Conservation (phyloP, 345 rosid species). For the Hibiscus trionum region DNA sequence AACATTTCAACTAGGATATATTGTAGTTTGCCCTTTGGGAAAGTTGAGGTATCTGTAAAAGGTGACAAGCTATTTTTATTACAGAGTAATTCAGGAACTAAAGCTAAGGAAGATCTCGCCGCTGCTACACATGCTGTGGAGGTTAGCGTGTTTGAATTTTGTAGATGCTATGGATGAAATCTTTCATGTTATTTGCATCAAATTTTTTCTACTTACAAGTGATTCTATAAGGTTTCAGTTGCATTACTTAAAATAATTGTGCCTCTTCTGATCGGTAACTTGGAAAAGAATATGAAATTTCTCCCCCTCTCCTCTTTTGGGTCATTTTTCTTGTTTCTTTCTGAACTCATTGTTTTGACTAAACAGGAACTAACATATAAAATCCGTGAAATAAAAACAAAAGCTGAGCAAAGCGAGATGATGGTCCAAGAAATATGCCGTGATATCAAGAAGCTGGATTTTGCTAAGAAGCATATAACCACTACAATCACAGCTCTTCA, state of each 20-base stretch:
- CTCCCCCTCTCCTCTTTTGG: background rate
- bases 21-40: background rate
- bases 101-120: slow-evolving; percentile 99
- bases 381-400: slow-evolving; percentile 92
- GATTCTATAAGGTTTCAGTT: slow-evolving; percentile 1
- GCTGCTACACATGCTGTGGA: slow-evolving; percentile 96
- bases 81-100: slow-evolving; percentile 95
- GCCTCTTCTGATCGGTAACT: background rate
- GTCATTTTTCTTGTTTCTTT: slow-evolving; percentile 7
- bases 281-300: background rate
- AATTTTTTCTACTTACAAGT: background rate
- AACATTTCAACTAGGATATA: background rate
- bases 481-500: slow-evolving; percentile 98
- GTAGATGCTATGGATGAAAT: background rate
- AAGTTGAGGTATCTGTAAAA: slow-evolving; percentile 6
- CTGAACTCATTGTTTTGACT: slow-evolving; percentile 11
- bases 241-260: slow-evolving; percentile 3
- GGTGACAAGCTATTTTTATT: slow-evolving; percentile 16
- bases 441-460: slow-evolving; percentile 96
- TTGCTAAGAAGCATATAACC: slow-evolving; percentile 98
- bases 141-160: slow-evolving; percentile 38
- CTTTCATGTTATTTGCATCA: background rate
- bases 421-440: slow-evolving; percentile 99
- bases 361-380: slow-evolving; percentile 82
- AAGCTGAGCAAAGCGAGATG: slow-evolving; percentile 98